Evolutionary conservation across 2,329 filamentous ascomycete species (phyloP).

Genomic region (Stylonectria norvegica): DNA sequence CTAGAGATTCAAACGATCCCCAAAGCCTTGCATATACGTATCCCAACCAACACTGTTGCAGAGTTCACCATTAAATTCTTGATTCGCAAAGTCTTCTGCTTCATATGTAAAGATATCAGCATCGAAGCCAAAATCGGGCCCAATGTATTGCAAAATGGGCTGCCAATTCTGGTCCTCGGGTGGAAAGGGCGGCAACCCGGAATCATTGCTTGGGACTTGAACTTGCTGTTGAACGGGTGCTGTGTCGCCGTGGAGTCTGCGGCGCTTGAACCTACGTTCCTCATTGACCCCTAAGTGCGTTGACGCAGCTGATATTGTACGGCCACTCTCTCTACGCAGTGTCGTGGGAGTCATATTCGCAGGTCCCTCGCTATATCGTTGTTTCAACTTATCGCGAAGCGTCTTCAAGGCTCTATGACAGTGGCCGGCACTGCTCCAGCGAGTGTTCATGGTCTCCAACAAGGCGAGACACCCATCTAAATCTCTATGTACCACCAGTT

Average conservation of each 20-base stretch:
- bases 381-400: not conserved
- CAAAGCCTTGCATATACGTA: not conserved
- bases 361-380: not conserved
- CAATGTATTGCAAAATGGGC: constrained; percentile 7
- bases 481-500: not conserved
- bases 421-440: not conserved
- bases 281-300: not conserved
- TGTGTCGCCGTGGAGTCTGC: not conserved
- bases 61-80: constrained; percentile 2
- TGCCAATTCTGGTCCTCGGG: constrained; percentile 1
- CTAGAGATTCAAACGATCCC: not conserved
- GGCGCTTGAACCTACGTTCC: not conserved
- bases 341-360: not conserved
- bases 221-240: not conserved
- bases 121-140: constrained; percentile 10
- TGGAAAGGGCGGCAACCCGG: not conserved
- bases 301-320: not conserved
- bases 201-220: not conserved
- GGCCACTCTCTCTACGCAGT: not conserved
- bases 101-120: constrained; percentile 1
- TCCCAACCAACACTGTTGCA: constrained; percentile 5
- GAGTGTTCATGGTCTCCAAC: not conserved
- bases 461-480: not conserved
- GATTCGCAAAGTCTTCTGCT: not conserved
- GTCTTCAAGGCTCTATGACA: not conserved